Evolutionary conservation across 2,329 filamentous ascomycete species (phyloP), one percentile per base, ranked within the genome.

Genomic region (Cordyceps pruinosa): DNA sequence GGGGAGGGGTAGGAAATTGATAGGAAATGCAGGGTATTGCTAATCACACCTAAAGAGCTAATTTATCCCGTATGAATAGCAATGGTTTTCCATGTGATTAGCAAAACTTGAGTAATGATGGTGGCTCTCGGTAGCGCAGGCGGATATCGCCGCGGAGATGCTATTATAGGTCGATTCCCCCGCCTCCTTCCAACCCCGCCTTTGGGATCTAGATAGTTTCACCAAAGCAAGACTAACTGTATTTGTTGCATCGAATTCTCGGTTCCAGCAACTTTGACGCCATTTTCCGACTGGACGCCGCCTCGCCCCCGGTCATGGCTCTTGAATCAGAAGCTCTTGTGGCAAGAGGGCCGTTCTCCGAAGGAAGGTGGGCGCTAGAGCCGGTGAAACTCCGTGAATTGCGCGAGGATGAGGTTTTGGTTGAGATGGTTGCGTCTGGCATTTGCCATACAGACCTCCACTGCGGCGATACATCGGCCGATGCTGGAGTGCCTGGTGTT

Each of bases 361-460:
- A 68, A 23, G 65, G 66, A 0, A 68, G 66, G 61, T 70, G 68
- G 68, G 63, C 64, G 2, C 62, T 70, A 7, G 68, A 70, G 28
- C 59, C 63, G 0, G 66, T 71, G 1, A 63, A 60, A 1, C 63
- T 70, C 13, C 65, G 67, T 12, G 63, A 63, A 1, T 48, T 65
- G 12, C 64, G 60, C 7, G 68, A 75, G 1, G 74, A 78, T 30
- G 80, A 83, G 65, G 66, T 82, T 2, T 67, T 82, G 2, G 74
- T 83, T 4, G 75, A 79, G 42, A 76, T 83, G 58, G 70, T 81
- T 1, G 78, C 80, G 0, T 75, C 75, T 0, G 80, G 80, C 0
- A 74, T 83, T 50, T 83, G 80, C 60, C 80, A 83, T 58, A 80
- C 79, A 0, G 80, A 83, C 60, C 63, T 80, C 10, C 66, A 76